phyloP scores from a whole-genome alignment of 805 yeast species.

The Candida germanica region DNA sequence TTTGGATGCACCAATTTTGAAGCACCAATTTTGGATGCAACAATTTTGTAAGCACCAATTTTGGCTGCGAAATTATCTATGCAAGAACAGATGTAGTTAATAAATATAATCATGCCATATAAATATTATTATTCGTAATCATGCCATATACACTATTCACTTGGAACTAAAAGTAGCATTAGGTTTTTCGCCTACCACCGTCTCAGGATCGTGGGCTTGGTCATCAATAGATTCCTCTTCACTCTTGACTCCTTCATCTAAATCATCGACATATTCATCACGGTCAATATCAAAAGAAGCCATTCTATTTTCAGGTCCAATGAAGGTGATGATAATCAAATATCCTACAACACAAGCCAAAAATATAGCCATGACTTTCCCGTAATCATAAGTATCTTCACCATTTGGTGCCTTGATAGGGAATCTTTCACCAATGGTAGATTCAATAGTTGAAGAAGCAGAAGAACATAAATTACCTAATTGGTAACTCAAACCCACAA shows the following conservation, averaged over 20 bases:
- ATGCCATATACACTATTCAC: too few species aligned
- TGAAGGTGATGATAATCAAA: constrained; percentile 44
- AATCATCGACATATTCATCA: constrained; percentile 12
- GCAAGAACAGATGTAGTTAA: too few species aligned
- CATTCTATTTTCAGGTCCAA: constrained; percentile 58
- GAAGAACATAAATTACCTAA: constrained; percentile 66
- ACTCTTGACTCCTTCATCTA: constrained; percentile 8
- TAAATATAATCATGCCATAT: too few species aligned
- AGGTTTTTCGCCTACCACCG: neutral
- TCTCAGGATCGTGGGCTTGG: constrained; percentile 1
- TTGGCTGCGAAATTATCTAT: too few species aligned
- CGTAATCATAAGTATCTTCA: constrained; percentile 42
- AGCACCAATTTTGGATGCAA: too few species aligned
- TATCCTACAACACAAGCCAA: constrained; percentile 60
- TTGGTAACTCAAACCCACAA: constrained; percentile 63
- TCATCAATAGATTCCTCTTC: constrained; percentile 9
- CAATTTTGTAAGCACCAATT: too few species aligned
- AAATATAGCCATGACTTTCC: constrained; percentile 63
- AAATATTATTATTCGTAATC: too few species aligned
- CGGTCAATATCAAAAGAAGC: constrained; percentile 21
- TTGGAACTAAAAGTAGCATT: too few species aligned
- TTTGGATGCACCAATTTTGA: too few species aligned
- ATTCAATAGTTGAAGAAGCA: constrained; percentile 67
- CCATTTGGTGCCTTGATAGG: constrained; percentile 23
- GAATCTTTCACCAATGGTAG: constrained; percentile 58